Evolutionary conservation across 305 asterid species (phyloP), one percentile per base, ranked within the genome.

Genomic region (Solanum aculeatissimum): DNA sequence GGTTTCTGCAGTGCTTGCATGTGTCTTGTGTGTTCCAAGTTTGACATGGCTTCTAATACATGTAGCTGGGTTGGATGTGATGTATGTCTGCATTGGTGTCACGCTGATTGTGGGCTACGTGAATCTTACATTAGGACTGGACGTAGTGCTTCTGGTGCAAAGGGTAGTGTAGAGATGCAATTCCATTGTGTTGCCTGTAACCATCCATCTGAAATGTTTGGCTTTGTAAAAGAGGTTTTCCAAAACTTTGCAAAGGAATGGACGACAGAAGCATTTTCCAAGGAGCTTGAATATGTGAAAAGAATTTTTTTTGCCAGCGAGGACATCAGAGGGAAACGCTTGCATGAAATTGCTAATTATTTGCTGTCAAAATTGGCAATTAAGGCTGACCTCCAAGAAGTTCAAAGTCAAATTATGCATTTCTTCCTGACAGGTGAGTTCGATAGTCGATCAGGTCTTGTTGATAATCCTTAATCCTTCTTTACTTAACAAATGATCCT

Each of bases 41-140:
- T 97, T 86, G 99, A 97, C 89, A 92, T 86, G 89, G 97, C 97
- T 51, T 92, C 97, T 77, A 97, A 95, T 88, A 97, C 98, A 1
- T 97, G 99, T 85, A 92, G 98, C 84, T 97, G 99, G 99, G 99
- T 97, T 40, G 98, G 99, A 40, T 97, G 99, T 75, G 99, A 95
- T 83, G 95, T 97, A 9, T 97, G 98, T 88, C 90, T 97, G 43
- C 98, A 95, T 84, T 97, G 99, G 99, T 97, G 99, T 89, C 98
- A 95, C 85, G 95, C 94, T 3, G 99, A 97, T 90, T 97, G 98
- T 88, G 98, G 97, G 54, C 85, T 97, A 72, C 90, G 92, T 62
- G 96, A 94, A 89, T 92, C 94, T 80, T 93, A 85, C 86, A 95
- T 95, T 80, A 92, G 96, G 90, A 94, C 91, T 40, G 99, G 98